Conservation (phyloP, 1,284 basidiomycete genomes). For the Ustanciosporium gigantosporum region DNA sequence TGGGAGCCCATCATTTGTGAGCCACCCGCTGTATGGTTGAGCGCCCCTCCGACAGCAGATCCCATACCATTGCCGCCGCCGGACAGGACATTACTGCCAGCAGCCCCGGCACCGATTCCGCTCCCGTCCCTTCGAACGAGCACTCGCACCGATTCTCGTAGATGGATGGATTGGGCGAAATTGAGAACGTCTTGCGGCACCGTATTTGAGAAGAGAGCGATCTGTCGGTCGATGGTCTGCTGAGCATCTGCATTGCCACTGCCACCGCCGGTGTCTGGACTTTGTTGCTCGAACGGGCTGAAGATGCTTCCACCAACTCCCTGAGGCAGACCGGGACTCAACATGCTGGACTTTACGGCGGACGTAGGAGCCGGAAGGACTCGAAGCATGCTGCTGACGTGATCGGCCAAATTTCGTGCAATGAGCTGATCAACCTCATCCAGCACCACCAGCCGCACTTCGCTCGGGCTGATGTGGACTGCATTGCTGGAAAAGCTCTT, state of each 20-base stretch:
- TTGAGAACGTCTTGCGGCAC: slow-evolving; percentile 92
- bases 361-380: slow-evolving; percentile 70
- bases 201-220: slow-evolving; percentile 91
- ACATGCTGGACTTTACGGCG: slow-evolving; percentile 4
- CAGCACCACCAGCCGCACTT: slow-evolving; percentile 87
- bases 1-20: slow-evolving; percentile 4
- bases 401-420: slow-evolving; percentile 91
- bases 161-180: slow-evolving; percentile 80
- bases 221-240: slow-evolving; percentile 77
- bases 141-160: slow-evolving; percentile 91
- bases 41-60: slow-evolving; percentile 3
- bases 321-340: slow-evolving; percentile 25
- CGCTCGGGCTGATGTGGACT: slow-evolving; percentile 66
- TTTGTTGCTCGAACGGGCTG: slow-evolving; percentile 65
- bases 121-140: slow-evolving; percentile 88
- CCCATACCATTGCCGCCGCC: slow-evolving; percentile 2
- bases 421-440: slow-evolving; percentile 98
- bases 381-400: slow-evolving; percentile 88
- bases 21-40: slow-evolving; percentile 4
- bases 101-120: slow-evolving; percentile 7
- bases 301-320: slow-evolving; percentile 9
- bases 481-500: background rate
- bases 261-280: slow-evolving; percentile 12
- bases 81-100: slow-evolving; percentile 6
- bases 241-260: slow-evolving; percentile 33